phyloP scores from a whole-genome alignment of 257 asterid species.

The Solanum etuberosum region DNA sequence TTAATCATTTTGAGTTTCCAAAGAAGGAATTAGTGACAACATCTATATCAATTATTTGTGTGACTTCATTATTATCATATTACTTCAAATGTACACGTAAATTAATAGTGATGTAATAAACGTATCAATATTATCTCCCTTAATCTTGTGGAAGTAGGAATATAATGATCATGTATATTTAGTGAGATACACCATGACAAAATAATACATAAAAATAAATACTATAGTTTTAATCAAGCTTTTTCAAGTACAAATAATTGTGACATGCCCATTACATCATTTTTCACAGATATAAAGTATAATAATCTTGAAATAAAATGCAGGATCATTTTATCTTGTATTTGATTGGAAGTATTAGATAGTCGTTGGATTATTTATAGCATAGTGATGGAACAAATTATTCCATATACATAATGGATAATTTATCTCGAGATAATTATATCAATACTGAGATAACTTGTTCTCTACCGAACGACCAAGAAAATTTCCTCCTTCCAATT shows the following conservation, averaged over 20 bases:
- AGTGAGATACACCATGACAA: background rate
- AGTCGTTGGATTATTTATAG: no score
- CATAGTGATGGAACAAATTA: background rate
- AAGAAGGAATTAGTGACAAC: background rate
- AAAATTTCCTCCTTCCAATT: background rate
- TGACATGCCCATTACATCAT: background rate
- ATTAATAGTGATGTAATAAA: background rate
- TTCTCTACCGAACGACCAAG: no score
- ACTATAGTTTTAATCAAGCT: background rate
- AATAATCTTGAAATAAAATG: no score
- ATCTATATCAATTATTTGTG: background rate
- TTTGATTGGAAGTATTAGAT: no score
- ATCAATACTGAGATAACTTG: no score
- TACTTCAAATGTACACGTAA: background rate
- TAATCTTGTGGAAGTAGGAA: background rate
- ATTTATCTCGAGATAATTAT: no score
- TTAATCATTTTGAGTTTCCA: background rate
- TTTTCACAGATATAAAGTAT: background rate
- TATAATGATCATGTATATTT: background rate
- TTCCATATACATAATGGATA: no score
- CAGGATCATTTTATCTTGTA: no score
- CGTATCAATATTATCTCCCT: background rate
- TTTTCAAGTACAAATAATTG: background rate
- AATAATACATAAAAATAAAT: background rate
- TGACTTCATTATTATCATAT: background rate